Conservation (phyloP, 495 filamentous ascomycete genomes). For the Penicillium alfredii region DNA sequence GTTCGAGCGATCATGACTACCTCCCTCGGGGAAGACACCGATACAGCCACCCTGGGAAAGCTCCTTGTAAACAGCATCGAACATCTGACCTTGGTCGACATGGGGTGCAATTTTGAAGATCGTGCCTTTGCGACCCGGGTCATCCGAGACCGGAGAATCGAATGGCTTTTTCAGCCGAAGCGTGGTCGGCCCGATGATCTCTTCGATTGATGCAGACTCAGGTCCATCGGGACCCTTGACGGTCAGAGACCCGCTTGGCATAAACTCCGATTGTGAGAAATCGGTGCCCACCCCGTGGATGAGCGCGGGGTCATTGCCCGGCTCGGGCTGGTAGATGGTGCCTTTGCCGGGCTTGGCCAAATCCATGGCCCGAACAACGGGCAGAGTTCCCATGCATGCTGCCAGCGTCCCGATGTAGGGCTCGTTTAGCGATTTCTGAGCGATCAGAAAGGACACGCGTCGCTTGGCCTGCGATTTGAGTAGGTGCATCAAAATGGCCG, state of each 20-base stretch:
- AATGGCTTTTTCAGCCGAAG: conserved; percentile 79
- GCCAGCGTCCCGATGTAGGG: conserved; percentile 80
- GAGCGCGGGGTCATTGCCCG: conserved; percentile 69
- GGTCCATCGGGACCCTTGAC: conserved; percentile 74
- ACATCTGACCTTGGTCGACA: conserved; percentile 87
- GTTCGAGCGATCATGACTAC: conserved; percentile 92
- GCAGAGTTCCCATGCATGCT: conserved; percentile 72
- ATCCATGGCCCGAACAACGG: conserved; percentile 88
- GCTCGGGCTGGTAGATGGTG: conserved; percentile 82
- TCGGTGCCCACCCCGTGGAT: conserved; percentile 76
- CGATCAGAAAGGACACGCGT: conserved; percentile 82
- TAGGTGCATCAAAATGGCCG: conserved; percentile 82
- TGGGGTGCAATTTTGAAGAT: conserved; percentile 84
- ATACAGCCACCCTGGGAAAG: conserved; percentile 79
- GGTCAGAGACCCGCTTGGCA: conserved; percentile 73
- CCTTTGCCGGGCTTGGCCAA: conserved; percentile 70
- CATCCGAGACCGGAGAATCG: conserved; percentile 54
- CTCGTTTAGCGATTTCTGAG: conserved; percentile 82
- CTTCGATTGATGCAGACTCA: conserved; percentile 68
- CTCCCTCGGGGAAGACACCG: conserved; percentile 95
- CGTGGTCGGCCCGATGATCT: conserved; percentile 72
- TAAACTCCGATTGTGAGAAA: conserved; percentile 64
- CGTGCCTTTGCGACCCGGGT: conserved; percentile 60
- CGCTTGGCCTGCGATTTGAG: conserved; percentile 77
- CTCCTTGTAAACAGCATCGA: conserved; percentile 79